Base-by-base conservation (phyloP, 2,329 filamentous ascomycete genomes). In the Akanthomyces muscarius region DNA sequence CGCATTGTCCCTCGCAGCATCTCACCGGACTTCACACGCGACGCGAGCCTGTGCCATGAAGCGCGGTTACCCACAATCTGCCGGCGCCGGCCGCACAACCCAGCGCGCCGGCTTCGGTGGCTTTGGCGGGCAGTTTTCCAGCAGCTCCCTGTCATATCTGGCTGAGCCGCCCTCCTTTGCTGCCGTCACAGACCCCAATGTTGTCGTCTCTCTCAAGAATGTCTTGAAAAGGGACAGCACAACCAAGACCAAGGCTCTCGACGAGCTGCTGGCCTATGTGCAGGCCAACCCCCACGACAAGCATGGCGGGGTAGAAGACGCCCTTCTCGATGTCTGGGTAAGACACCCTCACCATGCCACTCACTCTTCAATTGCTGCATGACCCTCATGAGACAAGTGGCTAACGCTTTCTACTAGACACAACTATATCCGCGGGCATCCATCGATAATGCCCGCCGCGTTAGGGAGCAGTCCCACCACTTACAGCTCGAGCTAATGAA, bases 121-220 rank as follows among this genome's bases (percentile, higher is more conserved):
- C 64, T 78, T 81, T 68, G 72, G 76, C 44, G 76, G 75, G 50
- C 67, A 76, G 4, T 72, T 76, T 21, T 70, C 74, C 54, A 75
- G 75, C 63, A 83, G 77, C 68, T 80, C 80, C 7, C 82, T 99
- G 45, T 97, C 93, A 51, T 97, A 97, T 77, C 85, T 98, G 59
- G 83, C 90, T 60, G 92, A 96, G 70, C 91, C 92, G 11, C 90
- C 91, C 54, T 89, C 97, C 70, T 86, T 97, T 68, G 86, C 87
- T 41, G 79, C 79, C 50, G 86, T 99, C 64, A 89, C 87, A 51
- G 88, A 97, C 69, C 84, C 92, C 8, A 90, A 95, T 71, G 81
- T 94, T 44, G 86, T 94, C 44, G 92, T 98, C 16, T 86, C 88
- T n/a, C 91, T 97, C 78, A 96, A 97, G 76, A 97, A 96, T 69